Evolutionary conservation across 2,329 filamentous ascomycete species (phyloP), one percentile per base, ranked within the genome.

Genomic region (Neoascochyta sp.): DNA sequence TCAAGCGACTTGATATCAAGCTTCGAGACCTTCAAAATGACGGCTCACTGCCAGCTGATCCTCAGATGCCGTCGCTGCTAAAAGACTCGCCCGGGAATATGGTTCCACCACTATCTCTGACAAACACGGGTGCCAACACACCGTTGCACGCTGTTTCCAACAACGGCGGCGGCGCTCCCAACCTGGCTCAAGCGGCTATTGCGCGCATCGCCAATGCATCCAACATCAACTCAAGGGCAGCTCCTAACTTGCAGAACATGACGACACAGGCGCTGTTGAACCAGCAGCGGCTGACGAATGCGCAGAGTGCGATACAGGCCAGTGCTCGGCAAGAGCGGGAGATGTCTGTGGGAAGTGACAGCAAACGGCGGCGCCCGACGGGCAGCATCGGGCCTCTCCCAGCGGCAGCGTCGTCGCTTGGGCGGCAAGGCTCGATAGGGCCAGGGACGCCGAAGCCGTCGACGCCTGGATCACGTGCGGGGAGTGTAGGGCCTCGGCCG

Each of bases 1-100:
- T 81, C 41, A 81, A 78, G 56, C 71, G 71, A 32, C 62, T 82
- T 5, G 78, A 82, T 38, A 61, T 78, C 41, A 78, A 79, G 43
- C 70, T 82, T 32, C 69, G 74, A 23, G 74, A 79, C 39, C 53
- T 82, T 21, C 68, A 73, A 30, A 74, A 68, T 27, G 74, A 78
- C 24, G 78, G 77, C 24, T 67, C 78, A 17, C 71, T 81, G 41
- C 68, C 74, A 4, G 68, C 70, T 19, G 78, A 81, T 36, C 73
- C 75, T 27, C 67, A 71, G 19, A 66, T 81, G 25, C 78, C 78
- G 3, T 80, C 75, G 21, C 62, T 81, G 14, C 66, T 81, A 42
- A 60, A 54, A 18, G 63, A 67, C 4, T 68, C 64, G 27, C 63
- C 67, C 7, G 67, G 68, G 4, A 73, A 70, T 38, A 64, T 70